Base-by-base conservation (phyloP, 2,329 filamentous ascomycete genomes). In the Fonsecaea multimorphosa region DNA sequence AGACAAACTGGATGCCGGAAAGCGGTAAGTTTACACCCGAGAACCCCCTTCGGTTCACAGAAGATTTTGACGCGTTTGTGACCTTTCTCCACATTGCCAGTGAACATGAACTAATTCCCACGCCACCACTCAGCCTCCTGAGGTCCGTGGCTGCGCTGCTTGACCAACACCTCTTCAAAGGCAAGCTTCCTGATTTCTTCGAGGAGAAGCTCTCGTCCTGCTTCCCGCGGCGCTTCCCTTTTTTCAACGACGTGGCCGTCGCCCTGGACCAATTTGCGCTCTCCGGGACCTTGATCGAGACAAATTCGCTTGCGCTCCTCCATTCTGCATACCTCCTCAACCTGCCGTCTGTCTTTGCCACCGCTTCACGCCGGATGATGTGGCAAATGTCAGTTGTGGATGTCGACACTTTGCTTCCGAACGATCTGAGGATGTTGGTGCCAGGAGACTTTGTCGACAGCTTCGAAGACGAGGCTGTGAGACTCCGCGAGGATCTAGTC, bases 111-210 rank as follows among this genome's bases (percentile, higher is more conserved):
- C 27, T 1, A 5, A 29, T 29, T 36, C 36, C 3, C 22, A 1
- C 5, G n/a, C 16, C 1, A 14, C 24, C 3, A 49, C 1, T 16
- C 9, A 14, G 8, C n/a, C 1, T 44, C 11, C 56, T 58, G 11
- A 19, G 7, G 22, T 2, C 8, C 6, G 38, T 58, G n/a, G 38
- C 36, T 11, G 3, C 49, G n/a, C 27, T 58, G 11, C 29, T 31
- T 29, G 56, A 58, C 38, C 29, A 58, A 27, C 49, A 58, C 29
- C 56, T 58, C 38, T 58, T 58, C 56, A 6, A 32, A 9, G 56
- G 56, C 19, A 38, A 29, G 22, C 38, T 58, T 14, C 56, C 56
- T 9, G 14, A 6, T 1, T 58, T 38, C 38, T 58, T 12, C 12
- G 34, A 44, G 3, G 5, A 19, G 14, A n/a, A 12, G 3, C 56